phyloP scores from a whole-genome alignment of 1,139 yeast species.

The Hanseniaspora gamundiae region DNA sequence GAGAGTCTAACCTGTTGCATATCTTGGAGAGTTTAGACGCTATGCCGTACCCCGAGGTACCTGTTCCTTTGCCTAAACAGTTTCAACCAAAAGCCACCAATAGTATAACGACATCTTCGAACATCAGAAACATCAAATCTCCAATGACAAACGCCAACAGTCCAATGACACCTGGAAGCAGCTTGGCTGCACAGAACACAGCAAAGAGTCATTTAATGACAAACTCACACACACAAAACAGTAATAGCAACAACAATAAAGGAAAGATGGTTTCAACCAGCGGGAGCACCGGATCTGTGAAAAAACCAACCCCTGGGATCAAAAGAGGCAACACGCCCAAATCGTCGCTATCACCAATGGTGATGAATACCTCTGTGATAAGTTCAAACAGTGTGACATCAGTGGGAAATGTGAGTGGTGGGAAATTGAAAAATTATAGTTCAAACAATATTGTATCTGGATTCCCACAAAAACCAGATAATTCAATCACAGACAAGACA shows the following conservation, averaged over 20 bases:
- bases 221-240: too few relatives aligned
- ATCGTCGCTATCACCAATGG: neutral
- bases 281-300: neutral
- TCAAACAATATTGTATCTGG: neutral
- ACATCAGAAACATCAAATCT: neutral
- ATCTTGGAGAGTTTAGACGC: neutral
- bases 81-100: constrained; percentile 1
- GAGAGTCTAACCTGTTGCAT: neutral
- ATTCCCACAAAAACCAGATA: neutral
- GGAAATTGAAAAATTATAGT: neutral
- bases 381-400: neutral
- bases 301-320: neutral
- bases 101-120: neutral
- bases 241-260: too few relatives aligned
- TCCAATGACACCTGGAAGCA: neutral
- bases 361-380: neutral
- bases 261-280: neutral
- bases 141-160: neutral
- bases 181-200: neutral
- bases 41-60: neutral
- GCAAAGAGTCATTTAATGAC: neutral
- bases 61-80: constrained; percentile 1
- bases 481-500: neutral
- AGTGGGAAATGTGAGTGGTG: neutral
- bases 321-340: neutral